phyloP scores from a whole-genome alignment of 1,139 yeast species.

The Dujonia santamariae region DNA sequence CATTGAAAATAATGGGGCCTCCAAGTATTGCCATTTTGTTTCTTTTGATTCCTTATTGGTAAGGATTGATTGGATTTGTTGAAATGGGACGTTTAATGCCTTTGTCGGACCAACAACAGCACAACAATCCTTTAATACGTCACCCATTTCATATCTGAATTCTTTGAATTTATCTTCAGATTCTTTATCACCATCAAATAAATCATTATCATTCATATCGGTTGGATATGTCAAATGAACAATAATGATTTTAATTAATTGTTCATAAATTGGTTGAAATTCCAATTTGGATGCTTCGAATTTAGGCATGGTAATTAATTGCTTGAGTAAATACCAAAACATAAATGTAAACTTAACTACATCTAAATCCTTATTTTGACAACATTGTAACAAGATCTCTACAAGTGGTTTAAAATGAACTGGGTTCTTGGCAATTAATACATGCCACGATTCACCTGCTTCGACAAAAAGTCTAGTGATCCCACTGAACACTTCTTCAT shows the following conservation, averaged over 20 bases:
- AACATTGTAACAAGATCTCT: slow-evolving; percentile 63
- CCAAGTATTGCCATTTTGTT: slow-evolving; percentile 77
- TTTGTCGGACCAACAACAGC: slow-evolving; percentile 76
- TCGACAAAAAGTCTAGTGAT: slow-evolving; percentile 80
- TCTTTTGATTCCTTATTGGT: slow-evolving; percentile 26
- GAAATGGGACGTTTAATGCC: slow-evolving; percentile 65
- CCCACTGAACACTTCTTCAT: slow-evolving; percentile 69
- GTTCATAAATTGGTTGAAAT: slow-evolving; percentile 58
- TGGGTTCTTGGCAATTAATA: slow-evolving; percentile 74
- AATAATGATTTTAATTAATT: slow-evolving; percentile 66
- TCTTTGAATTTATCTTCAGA: slow-evolving; percentile 91
- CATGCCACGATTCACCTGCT: slow-evolving; percentile 96
- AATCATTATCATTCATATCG: slow-evolving; percentile 30
- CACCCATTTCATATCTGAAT: slow-evolving; percentile 95
- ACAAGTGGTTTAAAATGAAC: slow-evolving; percentile 70
- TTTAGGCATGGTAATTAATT: slow-evolving; percentile 61
- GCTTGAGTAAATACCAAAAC: slow-evolving; percentile 86
- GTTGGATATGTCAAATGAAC: slow-evolving; percentile 75
- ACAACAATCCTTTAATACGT: slow-evolving; percentile 91
- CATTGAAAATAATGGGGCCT: slow-evolving; percentile 86
- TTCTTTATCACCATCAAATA: slow-evolving; percentile 65
- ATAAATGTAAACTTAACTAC: slow-evolving; percentile 87
- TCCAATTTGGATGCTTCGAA: slow-evolving; percentile 58
- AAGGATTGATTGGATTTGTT: slow-evolving; percentile 43
- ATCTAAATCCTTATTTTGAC: slow-evolving; percentile 76